A percentile compares a stretch with the other conserved stretches of the same genome.
Evolutionary conservation across 345 rosid species (phyloP).

Genomic region (Trapa bicornis): DNA sequence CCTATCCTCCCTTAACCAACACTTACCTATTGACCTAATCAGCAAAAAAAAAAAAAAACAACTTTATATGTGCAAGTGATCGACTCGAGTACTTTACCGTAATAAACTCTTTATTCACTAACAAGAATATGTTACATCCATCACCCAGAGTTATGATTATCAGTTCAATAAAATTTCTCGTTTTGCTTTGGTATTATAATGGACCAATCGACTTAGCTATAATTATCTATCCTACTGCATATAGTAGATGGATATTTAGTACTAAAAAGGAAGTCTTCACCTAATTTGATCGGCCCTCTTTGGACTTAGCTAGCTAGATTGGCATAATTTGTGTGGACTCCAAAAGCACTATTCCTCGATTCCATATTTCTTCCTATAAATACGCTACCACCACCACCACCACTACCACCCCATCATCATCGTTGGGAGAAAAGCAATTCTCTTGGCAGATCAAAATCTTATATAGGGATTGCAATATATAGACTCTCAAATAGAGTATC

Average conservation of each 20-base stretch:
- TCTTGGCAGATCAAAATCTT: background rate
- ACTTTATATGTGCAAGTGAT: no score
- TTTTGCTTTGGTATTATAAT: no score
- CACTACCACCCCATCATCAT: background rate
- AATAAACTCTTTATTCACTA: no score
- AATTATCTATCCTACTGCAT: no score
- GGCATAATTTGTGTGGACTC: background rate
- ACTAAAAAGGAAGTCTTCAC: background rate
- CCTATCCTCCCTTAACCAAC: conserved; percentile 10
- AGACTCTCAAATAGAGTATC: background rate
- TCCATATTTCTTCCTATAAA: background rate
- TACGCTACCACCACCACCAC: background rate
- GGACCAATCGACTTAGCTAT: no score
- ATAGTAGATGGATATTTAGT: no score
- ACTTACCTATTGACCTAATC: background rate
- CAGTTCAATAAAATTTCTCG: no score
- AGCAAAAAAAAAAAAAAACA: background rate
- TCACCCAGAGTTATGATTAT: no score
- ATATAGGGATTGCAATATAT: no score
- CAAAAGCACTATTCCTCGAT: background rate
- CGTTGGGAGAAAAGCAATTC: background rate
- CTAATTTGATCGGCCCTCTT: conserved; percentile 5
- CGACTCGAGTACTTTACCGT: no score
- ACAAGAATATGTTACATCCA: no score
- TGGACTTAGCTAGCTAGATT: background rate